These are phyloP conservation scores for Lasiosphaeria miniovina DNA, from an alignment of 495 filamentous ascomycete genomes.

Conservation along the genomic window DNA sequence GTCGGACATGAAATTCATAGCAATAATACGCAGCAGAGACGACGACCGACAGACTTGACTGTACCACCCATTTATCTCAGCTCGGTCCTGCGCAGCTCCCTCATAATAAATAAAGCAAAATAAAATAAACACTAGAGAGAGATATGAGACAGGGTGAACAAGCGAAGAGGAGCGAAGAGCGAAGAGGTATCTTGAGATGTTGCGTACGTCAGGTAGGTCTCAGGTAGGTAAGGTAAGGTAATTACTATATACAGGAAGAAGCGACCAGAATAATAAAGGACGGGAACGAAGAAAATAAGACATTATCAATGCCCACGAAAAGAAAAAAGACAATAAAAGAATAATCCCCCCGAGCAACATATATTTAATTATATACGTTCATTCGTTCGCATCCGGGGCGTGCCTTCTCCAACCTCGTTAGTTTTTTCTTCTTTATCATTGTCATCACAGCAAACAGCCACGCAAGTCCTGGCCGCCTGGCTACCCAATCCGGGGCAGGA, in stretches of 20 bases:
- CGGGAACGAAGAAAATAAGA: background rate
- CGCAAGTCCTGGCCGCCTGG: background rate
- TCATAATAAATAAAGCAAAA: background rate
- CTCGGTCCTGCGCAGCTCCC: background rate
- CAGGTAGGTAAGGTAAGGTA: background rate
- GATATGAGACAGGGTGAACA: background rate
- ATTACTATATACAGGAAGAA: constrained; percentile 4
- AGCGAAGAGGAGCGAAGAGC: background rate
- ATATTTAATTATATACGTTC: too few species aligned
- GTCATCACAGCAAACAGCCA: background rate
- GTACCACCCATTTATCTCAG: too few species aligned
- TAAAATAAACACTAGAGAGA: background rate
- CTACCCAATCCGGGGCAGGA: constrained; percentile 15
- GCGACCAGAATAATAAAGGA: background rate
- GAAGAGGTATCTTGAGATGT: constrained; percentile 6
- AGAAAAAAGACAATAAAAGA: background rate
- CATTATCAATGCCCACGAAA: background rate
- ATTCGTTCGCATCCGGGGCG: too few species aligned
- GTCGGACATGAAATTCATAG: too few species aligned
- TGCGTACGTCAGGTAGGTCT: too few species aligned
- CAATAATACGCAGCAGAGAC: too few species aligned
- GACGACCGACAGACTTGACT: too few species aligned
- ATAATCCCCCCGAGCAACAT: too few species aligned
- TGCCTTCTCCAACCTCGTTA: too few species aligned
- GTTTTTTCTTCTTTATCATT: too few species aligned